Percentiles rank a stretch among this genome's conserved stretches.
Evolutionary conservation across 768 basidiomycete species (phyloP).

Genomic region (Boletus reticulatus): DNA sequence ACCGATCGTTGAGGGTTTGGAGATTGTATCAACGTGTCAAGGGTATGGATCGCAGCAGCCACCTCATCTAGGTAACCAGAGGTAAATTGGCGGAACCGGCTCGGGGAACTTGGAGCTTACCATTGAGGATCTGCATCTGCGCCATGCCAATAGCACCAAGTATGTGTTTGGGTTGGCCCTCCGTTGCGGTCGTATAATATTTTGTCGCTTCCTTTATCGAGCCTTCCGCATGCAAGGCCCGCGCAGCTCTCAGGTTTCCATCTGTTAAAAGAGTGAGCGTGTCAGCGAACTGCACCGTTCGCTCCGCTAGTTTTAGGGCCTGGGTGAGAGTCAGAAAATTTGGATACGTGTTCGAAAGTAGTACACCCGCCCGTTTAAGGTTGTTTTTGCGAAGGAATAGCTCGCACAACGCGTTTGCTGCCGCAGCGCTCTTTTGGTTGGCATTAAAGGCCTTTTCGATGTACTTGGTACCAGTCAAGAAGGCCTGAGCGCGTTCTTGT

Average conservation of each 20-base stretch:
- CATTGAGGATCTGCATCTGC: slow-evolving; percentile 81
- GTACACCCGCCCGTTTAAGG: slow-evolving; percentile 48
- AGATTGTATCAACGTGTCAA: slow-evolving; percentile 72
- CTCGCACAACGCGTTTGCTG: slow-evolving; percentile 81
- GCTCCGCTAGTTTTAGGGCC: slow-evolving; percentile 92
- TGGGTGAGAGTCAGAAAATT: slow-evolving; percentile 25
- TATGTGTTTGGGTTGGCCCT: slow-evolving; percentile 71
- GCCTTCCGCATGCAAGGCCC: slow-evolving; percentile 75
- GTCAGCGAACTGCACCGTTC: slow-evolving; percentile 92
- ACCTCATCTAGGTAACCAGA: slow-evolving; percentile 61
- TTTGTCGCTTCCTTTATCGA: slow-evolving; percentile 59
- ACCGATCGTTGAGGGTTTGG: slow-evolving; percentile 64
- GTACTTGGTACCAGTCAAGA: slow-evolving; percentile 63
- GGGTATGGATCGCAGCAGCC: slow-evolving; percentile 80
- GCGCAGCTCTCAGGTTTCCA: slow-evolving; percentile 80
- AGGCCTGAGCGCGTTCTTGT: slow-evolving; percentile 58
- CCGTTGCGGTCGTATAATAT: slow-evolving; percentile 64
- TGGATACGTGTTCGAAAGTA: background rate
- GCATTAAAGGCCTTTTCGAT: slow-evolving; percentile 79
- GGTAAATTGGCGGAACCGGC: background rate
- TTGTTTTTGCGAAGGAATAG: slow-evolving; percentile 73
- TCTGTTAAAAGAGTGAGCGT: slow-evolving; percentile 82
- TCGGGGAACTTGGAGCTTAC: slow-evolving; percentile 40
- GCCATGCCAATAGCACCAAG: slow-evolving; percentile 83
- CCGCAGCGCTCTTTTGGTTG: slow-evolving; percentile 69